Percentiles rank a stretch among this genome's conserved stretches.
phyloP scores from a whole-genome alignment of 2,329 filamentous ascomycete genomes.

The Fusarium staphyleae region DNA sequence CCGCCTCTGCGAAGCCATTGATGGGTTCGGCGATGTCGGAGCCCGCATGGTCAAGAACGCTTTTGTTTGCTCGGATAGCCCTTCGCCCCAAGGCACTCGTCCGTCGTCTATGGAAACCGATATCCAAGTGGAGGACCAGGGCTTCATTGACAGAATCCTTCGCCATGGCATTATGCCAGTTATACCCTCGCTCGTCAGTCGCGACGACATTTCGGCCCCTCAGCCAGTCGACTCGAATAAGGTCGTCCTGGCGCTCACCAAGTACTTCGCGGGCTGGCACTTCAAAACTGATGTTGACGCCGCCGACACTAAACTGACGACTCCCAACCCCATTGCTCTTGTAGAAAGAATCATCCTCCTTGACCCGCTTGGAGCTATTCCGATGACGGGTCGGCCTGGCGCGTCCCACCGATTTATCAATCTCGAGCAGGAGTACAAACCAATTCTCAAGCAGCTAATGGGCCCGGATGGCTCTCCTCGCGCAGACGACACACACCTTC shows the following conservation, averaged over 20 bases:
- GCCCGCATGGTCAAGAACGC: constrained; percentile 69
- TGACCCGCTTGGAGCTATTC: constrained; percentile 86
- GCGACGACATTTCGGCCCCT: constrained; percentile 49
- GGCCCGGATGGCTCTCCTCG: constrained; percentile 41
- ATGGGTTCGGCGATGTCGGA: constrained; percentile 70
- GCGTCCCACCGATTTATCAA: constrained; percentile 75
- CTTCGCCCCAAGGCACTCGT: not conserved
- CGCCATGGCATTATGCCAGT: constrained; percentile 48
- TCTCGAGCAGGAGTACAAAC: constrained; percentile 84
- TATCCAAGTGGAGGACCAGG: constrained; percentile 44
- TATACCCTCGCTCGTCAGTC: constrained; percentile 52
- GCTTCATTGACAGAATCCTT: constrained; percentile 45
- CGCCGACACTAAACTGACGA: constrained; percentile 44
- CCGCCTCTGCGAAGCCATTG: constrained; percentile 77
- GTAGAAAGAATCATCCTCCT: constrained; percentile 89
- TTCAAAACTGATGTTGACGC: constrained; percentile 38
- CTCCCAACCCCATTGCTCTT: constrained; percentile 60
- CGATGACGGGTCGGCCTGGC: constrained; percentile 58
- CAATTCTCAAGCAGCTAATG: constrained; percentile 69
- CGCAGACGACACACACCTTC: constrained; percentile 43
- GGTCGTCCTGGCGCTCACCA: constrained; percentile 77
- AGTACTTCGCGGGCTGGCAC: constrained; percentile 75
- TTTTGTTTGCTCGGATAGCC: constrained; percentile 30
- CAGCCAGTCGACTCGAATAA: constrained; percentile 60
- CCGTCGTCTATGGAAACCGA: constrained; percentile 36